Conservation (phyloP, 352 stramenopile species). For the Globisporangium orthogonon region DNA sequence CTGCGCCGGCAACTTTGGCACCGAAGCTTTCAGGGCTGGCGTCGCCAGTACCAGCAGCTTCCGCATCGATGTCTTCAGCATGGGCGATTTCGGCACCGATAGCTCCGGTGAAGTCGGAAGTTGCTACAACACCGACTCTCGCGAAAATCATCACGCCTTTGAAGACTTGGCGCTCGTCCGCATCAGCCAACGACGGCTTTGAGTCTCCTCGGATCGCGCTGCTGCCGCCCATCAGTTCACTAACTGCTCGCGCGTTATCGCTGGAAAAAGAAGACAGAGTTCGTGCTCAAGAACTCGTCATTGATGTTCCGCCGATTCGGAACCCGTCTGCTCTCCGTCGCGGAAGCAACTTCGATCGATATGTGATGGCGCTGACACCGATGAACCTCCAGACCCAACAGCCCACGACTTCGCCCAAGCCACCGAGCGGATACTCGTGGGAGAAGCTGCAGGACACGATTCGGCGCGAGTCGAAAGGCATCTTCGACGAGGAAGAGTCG, state of each 20-base stretch:
- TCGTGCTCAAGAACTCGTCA: neutral
- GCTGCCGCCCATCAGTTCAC: constrained; percentile 9
- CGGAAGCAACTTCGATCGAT: neutral
- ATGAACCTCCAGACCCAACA: constrained; percentile 7
- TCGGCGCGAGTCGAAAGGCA: constrained; percentile 50
- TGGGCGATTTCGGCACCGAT: neutral
- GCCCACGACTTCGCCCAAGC: constrained; percentile 3
- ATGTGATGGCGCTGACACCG: neutral
- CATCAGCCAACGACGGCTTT: constrained; percentile 1
- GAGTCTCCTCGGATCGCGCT: constrained; percentile 7
- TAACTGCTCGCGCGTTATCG: neutral
- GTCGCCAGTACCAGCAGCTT: no score
- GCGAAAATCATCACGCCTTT: constrained; percentile 7
- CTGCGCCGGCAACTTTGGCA: neutral
- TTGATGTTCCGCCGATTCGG: constrained; percentile 6
- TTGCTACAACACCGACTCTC: neutral
- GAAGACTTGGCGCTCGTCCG: constrained; percentile 8
- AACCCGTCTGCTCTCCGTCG: constrained; percentile 5
- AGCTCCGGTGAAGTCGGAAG: neutral
- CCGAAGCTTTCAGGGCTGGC: neutral
- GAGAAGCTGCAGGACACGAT: constrained; percentile 69
- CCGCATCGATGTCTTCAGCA: no score
- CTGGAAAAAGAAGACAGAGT: constrained; percentile 3
- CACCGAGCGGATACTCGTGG: constrained; percentile 65
- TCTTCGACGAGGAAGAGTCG: constrained; percentile 40